Evolutionary conservation across 495 filamentous ascomycete species (phyloP).

Genomic region (Penicillium manginii): DNA sequence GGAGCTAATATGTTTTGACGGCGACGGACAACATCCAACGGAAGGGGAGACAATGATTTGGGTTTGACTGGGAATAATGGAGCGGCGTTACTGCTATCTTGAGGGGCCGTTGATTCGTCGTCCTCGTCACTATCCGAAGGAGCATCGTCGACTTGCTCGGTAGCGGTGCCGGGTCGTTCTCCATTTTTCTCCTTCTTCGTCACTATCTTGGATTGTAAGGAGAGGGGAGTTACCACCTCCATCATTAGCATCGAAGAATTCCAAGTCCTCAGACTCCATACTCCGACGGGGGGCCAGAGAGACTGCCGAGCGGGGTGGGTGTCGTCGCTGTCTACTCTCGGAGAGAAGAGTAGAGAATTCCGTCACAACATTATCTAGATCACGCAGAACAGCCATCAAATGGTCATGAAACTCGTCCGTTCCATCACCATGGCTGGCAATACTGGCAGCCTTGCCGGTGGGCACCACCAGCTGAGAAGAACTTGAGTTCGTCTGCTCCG

Average conservation of each 20-base stretch:
- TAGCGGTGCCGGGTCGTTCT: slow-evolving; percentile 29
- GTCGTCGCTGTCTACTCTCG: slow-evolving; percentile 77
- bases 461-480: slow-evolving; percentile 63
- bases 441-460: slow-evolving; percentile 40
- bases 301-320: slow-evolving; percentile 45
- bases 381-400: slow-evolving; percentile 75
- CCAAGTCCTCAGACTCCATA: slow-evolving; percentile 78
- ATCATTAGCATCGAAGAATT: slow-evolving; percentile 92
- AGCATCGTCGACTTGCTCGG: slow-evolving; percentile 45
- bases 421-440: slow-evolving; percentile 48
- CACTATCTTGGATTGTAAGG: slow-evolving; percentile 71
- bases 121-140: slow-evolving; percentile 61
- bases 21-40: slow-evolving; percentile 67
- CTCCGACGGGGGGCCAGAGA: slow-evolving; percentile 67
- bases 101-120: slow-evolving; percentile 38
- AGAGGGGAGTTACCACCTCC: slow-evolving; percentile 69
- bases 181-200: slow-evolving; percentile 47
- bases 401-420: slow-evolving; percentile 72
- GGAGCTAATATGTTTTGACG: slow-evolving; percentile 71
- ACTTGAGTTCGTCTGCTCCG: slow-evolving; percentile 45
- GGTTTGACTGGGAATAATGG: slow-evolving; percentile 72
- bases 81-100: slow-evolving; percentile 45
- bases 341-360: slow-evolving; percentile 79
- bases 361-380: slow-evolving; percentile 78
- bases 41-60: slow-evolving; percentile 78